phyloP scores from a whole-genome alignment of 257 asterid species.

The Penstemon davidsonii region DNA sequence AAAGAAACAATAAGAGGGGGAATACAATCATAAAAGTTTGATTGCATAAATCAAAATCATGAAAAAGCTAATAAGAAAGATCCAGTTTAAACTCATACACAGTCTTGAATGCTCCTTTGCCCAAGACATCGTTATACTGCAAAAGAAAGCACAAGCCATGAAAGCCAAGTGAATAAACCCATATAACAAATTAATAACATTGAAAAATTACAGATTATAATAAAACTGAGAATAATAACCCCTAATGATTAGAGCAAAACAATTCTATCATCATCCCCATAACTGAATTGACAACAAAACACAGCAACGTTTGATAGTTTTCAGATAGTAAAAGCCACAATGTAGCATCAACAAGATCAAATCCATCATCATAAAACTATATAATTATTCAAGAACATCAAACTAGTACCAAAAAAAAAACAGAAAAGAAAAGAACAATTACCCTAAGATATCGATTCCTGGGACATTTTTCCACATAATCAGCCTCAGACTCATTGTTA shows the following conservation, averaged over 20 bases:
- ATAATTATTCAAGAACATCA: not conserved
- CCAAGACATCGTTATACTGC: slow-evolving; percentile 57
- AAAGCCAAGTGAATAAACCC: not conserved
- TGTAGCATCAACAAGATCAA: not conserved
- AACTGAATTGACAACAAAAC: not conserved
- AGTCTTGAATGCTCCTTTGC: slow-evolving; percentile 65
- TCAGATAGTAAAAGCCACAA: not conserved
- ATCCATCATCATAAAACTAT: not conserved
- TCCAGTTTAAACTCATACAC: slow-evolving; percentile 43
- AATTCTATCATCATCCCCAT: not conserved
- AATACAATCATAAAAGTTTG: not conserved
- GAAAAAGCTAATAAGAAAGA: not conserved
- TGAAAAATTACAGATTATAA: not conserved
- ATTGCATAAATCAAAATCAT: not conserved
- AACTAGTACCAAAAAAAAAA: not conserved
- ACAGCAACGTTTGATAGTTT: not conserved
- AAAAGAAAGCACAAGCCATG: slow-evolving; percentile 19
- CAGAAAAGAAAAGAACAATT: slow-evolving; percentile 11
- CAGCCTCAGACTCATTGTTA: slow-evolving; percentile 37
- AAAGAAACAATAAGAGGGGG: not conserved
- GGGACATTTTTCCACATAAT: slow-evolving; percentile 62
- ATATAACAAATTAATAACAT: not conserved
- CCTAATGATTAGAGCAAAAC: not conserved
- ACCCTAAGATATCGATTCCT: slow-evolving; percentile 70
- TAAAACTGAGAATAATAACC: not conserved